Percentiles rank a stretch among this genome's conserved stretches.
Evolutionary conservation across 2,329 filamentous ascomycete species (phyloP).

Genomic region (Colletotrichum sp.): DNA sequence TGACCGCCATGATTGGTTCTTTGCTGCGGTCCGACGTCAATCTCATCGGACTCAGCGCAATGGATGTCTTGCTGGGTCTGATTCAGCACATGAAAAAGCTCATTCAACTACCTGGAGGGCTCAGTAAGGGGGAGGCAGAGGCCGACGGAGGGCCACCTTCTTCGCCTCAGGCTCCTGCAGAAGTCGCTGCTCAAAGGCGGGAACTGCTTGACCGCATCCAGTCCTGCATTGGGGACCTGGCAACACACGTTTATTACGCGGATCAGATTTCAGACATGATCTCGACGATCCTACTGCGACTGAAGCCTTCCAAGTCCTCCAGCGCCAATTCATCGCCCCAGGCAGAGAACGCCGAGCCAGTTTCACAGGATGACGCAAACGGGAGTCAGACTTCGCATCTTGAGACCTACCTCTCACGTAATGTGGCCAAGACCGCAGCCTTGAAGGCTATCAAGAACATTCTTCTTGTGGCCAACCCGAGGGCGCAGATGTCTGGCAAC

Average conservation of each 20-base stretch:
- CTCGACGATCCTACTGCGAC: constrained; percentile 74
- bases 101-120: constrained; percentile 64
- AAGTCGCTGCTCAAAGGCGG: constrained; percentile 57
- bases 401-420: constrained; percentile 59
- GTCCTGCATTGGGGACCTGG: constrained; percentile 87
- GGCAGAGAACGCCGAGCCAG: constrained; percentile 49
- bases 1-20: constrained; percentile 81
- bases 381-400: constrained; percentile 42
- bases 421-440: constrained; percentile 65
- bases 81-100: constrained; percentile 83
- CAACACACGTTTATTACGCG: constrained; percentile 95
- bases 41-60: constrained; percentile 92
- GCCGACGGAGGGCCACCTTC: constrained; percentile 34
- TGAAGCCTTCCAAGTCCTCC: constrained; percentile 67
- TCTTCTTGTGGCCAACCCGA: constrained; percentile 78
- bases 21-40: constrained; percentile 89
- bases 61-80: constrained; percentile 88
- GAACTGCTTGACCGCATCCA: constrained; percentile 70
- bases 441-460: constrained; percentile 84
- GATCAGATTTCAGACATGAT: constrained; percentile 98
- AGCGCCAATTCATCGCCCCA: constrained; percentile 49
- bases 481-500: constrained; percentile 62
- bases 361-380: constrained; percentile 36
- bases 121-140: constrained; percentile 37
- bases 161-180: constrained; percentile 37